These are phyloP conservation scores for Eucalyptus marginata DNA, from an alignment of 345 rosid species.

Conservation along the genomic window DNA sequence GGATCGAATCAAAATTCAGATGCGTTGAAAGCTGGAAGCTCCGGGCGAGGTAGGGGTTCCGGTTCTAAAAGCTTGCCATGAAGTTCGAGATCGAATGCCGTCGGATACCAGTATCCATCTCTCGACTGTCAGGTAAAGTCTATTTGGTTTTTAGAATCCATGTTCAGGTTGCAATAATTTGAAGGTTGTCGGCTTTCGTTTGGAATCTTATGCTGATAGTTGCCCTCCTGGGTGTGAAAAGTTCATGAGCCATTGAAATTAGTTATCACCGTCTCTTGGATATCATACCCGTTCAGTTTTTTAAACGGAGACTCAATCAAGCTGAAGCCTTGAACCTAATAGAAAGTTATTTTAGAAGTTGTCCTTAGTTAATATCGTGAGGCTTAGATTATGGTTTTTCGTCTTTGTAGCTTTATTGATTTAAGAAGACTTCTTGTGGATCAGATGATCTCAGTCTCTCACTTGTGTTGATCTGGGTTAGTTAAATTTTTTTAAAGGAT, in stretches of 20 bases:
- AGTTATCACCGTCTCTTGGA: background rate
- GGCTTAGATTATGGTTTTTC: background rate
- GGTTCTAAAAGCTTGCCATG: constrained; percentile 21
- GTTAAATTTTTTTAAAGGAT: constrained; percentile 7
- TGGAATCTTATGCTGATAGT: background rate
- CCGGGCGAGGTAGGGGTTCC: constrained; percentile 20
- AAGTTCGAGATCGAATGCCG: constrained; percentile 17
- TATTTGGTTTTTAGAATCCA: background rate
- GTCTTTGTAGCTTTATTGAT: background rate
- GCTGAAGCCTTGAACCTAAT: background rate
- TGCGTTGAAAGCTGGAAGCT: constrained; percentile 14
- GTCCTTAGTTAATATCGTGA: background rate
- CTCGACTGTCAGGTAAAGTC: constrained; percentile 28
- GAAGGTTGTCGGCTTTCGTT: background rate
- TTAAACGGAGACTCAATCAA: background rate
- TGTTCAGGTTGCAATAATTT: too few species aligned
- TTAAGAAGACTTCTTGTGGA: too few species aligned
- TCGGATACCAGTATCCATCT: constrained; percentile 44
- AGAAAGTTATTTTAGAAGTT: background rate
- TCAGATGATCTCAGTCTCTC: too few species aligned
- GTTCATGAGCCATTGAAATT: background rate
- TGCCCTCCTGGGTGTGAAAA: background rate
- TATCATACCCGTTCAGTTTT: background rate
- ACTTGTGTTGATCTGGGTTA: background rate
- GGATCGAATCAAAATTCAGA: background rate